phyloP scores from a whole-genome alignment of 2,329 filamentous ascomycete genomes.

The Taxawa tesnikishii region DNA sequence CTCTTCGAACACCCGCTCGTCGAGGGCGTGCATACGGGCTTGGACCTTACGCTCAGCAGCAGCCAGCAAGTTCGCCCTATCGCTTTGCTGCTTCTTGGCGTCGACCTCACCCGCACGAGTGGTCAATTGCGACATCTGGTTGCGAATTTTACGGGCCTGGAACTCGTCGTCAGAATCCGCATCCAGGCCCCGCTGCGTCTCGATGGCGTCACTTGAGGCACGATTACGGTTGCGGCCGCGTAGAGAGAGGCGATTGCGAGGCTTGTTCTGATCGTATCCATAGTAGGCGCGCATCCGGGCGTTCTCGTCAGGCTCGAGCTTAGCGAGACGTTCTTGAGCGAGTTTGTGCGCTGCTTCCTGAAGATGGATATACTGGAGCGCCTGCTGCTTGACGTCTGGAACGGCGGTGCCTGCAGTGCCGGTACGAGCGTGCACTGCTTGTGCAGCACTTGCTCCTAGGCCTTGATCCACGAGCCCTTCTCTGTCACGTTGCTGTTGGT shows the following conservation, averaged over 20 bases:
- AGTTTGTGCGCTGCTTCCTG: constrained; percentile 81
- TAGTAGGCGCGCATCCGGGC: constrained; percentile 67
- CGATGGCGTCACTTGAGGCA: constrained; percentile 10
- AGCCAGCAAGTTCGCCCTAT: constrained; percentile 63
- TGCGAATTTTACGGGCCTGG: constrained; percentile 59
- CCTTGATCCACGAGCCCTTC: constrained; percentile 6
- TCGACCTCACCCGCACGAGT: constrained; percentile 57
- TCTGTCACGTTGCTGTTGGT: constrained; percentile 43
- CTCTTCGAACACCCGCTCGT: constrained; percentile 64
- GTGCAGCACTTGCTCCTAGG: constrained; percentile 13
- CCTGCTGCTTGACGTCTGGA: constrained; percentile 41
- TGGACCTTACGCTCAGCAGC: constrained; percentile 80
- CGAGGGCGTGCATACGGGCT: constrained; percentile 64
- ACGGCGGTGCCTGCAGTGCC: constrained; percentile 17
- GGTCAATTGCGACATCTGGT: constrained; percentile 69
- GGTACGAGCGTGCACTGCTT: constrained; percentile 18
- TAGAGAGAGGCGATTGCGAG: constrained; percentile 33
- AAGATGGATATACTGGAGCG: constrained; percentile 46
- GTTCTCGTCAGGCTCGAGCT: constrained; percentile 57
- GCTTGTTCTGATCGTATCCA: constrained; percentile 42
- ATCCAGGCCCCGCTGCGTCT: constrained; percentile 21
- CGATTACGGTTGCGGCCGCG: constrained; percentile 6
- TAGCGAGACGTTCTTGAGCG: constrained; percentile 70
- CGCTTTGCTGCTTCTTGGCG: constrained; percentile 58
- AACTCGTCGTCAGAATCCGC: constrained; percentile 49